phyloP scores from a whole-genome alignment of 2,329 filamentous ascomycete genomes.

The Teratosphaeria pseudoeucalypti region DNA sequence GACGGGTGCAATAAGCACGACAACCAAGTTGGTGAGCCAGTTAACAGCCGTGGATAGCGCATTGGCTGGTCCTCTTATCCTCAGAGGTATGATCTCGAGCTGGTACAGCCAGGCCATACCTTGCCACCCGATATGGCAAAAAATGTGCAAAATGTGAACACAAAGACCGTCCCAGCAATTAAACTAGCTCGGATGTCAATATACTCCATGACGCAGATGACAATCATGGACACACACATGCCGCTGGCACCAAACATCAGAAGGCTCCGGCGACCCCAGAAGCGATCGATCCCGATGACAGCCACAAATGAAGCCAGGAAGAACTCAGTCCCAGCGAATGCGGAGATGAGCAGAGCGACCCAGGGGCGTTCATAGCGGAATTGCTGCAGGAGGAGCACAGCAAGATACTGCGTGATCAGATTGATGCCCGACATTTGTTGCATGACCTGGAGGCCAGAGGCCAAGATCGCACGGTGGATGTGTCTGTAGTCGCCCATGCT shows the following conservation, averaged over 20 bases:
- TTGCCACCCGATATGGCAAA: constrained; percentile 16
- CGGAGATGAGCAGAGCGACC: constrained; percentile 34
- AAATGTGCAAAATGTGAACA: constrained; percentile 14
- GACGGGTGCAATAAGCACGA: constrained; percentile 56
- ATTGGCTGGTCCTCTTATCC: constrained; percentile 23
- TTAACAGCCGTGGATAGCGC: constrained; percentile 41
- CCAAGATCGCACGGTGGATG: neutral
- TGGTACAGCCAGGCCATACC: constrained; percentile 14
- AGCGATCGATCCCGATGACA: constrained; percentile 40
- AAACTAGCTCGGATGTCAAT: neutral
- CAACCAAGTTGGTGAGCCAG: constrained; percentile 52
- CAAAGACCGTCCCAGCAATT: constrained; percentile 17
- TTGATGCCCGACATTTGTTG: constrained; percentile 13
- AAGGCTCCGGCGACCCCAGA: constrained; percentile 48
- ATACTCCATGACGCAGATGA: constrained; percentile 8
- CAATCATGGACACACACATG: constrained; percentile 17
- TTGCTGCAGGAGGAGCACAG: constrained; percentile 39
- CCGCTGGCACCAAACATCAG: constrained; percentile 56
- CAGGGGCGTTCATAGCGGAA: constrained; percentile 30
- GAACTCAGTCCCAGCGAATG: constrained; percentile 43
- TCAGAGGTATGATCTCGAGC: constrained; percentile 13
- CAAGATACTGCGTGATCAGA: constrained; percentile 28
- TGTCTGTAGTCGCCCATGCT: constrained; percentile 29
- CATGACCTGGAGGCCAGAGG: constrained; percentile 13
- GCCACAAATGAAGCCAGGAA: constrained; percentile 40